Evolutionary conservation across 192 early-diverging fungal species (phyloP), one percentile per base, ranked within the genome.

Genomic region (Entomortierella parvispora): DNA sequence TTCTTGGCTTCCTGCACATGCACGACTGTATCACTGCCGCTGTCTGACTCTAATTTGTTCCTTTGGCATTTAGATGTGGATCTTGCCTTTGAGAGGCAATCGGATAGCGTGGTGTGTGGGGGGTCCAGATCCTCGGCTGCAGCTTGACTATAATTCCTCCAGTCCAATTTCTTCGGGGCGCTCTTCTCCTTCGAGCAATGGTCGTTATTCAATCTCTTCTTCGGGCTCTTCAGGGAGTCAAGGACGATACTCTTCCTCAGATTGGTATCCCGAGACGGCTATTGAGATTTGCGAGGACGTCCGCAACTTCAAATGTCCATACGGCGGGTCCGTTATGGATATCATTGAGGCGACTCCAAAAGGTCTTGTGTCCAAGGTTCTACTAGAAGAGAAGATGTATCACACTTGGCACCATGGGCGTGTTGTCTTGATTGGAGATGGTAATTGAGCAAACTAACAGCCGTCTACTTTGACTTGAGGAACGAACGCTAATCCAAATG

Each of bases 201-300:
- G 51, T 4, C 40, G 43, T 3, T 12, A 40, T 9, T 40, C 37
- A 5, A 5, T 12, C 12, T n/a, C n/a, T n/a, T 12, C 5, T 40
- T 40, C 37, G 5, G 5, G 7, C 37, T 40, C 37, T 40, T 40
- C 37, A 9, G 53, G 26, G 6, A 49, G 54, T 6, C 55, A 48
- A 34, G 65, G 74, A 23, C 37, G 37, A 40, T 40, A 5, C 7
- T 40, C 37, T 12, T 12, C 37, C 12, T 9, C 37, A 40, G 74
- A 77, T 32, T 77, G 74, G 74, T 77, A 68, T 46, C 74, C 74
- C 33, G 74, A 77, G 43, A 77, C 74, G 2, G 66, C 54, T 9
- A 60, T 77, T 11, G 74, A 77, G 43, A 77, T 77, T 22, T 77
- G 74, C 43, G 74, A 77, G 32, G 74, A 77, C 37, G 74, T 77